Base-by-base conservation (phyloP, 2,329 filamentous ascomycete genomes). In the Cytospora chrysosperma region DNA sequence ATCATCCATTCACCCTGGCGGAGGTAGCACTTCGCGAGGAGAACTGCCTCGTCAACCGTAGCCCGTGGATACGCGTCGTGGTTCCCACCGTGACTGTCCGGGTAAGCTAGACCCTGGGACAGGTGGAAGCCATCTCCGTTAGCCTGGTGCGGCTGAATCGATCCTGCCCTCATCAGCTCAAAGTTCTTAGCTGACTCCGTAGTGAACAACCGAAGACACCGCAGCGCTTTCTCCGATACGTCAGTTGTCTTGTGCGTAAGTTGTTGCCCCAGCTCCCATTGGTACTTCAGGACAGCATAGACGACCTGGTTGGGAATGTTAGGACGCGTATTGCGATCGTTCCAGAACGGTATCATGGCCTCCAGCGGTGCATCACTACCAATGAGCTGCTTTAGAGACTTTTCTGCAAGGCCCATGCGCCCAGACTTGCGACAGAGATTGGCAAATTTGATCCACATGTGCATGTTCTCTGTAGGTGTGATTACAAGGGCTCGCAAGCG, bases 361-460 rank as follows among this genome's bases (percentile, higher is more conserved):
- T 89, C 85, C 24, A 90, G 79, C 37, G 84, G 81, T 24, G 85
- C 82, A 17, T 92, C 87, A 55, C 83, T 87, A 30, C 89, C 90
- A 62, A 97, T 89, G n/a, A 99, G 82, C 66, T 92, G 92, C 74
- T 95, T 93, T 59, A 99, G 80, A 13, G 93, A 96, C 78, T 97
- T 96, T 78, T 99, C 95, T 0, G 95, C 95, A 56, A 99, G 85
- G 12, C 95, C 94, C 83, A 94, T 93, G 32, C 95, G 90, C 63
- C 92, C 91, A 52, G 94, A 97, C 76, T 99, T 99, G 71, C 96
- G 91, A 76, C 96, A 99, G 7, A 99, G 86, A 71, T 98, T 99
- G 71, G 95, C 92, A 74, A 97, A 99, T 75, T 99, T 99, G 81
- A 99, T 98, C 88, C 93, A 97, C 93, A 99, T 99, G 71, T 96